phyloP scores from a whole-genome alignment of 768 basidiomycete genomes.

The Pluteus cervinus region DNA sequence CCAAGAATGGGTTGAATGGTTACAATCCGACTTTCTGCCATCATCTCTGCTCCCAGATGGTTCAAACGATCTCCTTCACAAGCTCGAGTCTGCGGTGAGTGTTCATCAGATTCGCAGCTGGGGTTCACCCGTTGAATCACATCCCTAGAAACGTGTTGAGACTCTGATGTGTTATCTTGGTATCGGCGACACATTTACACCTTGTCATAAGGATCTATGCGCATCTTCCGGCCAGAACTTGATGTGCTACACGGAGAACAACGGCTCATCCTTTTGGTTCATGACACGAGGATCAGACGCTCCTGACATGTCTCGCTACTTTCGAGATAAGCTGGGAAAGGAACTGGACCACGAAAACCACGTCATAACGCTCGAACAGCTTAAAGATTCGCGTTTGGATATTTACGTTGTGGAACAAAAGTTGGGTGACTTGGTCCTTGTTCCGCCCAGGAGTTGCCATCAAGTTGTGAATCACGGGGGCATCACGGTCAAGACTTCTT shows the following conservation, averaged over 20 bases:
- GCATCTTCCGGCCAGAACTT: constrained; percentile 82
- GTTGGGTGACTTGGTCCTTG: constrained; percentile 72
- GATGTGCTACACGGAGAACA: constrained; percentile 75
- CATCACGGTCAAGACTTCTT: constrained; percentile 77
- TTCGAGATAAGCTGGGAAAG: constrained; percentile 43
- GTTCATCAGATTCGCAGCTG: constrained; percentile 27
- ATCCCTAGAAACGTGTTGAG: constrained; percentile 50
- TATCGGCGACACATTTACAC: constrained; percentile 76
- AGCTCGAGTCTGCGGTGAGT: constrained; percentile 36
- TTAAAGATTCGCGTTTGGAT: constrained; percentile 58
- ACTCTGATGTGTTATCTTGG: constrained; percentile 86
- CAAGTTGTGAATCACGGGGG: constrained; percentile 81
- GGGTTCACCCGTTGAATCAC: neutral
- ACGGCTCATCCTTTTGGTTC: constrained; percentile 79
- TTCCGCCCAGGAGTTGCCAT: constrained; percentile 77
- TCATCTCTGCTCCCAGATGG: constrained; percentile 43
- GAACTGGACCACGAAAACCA: constrained; percentile 75
- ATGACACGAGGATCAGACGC: constrained; percentile 67
- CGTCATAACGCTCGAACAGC: constrained; percentile 54
- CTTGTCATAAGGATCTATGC: constrained; percentile 81
- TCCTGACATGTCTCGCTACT: constrained; percentile 49
- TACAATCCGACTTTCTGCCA: constrained; percentile 48
- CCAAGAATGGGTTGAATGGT: constrained; percentile 55
- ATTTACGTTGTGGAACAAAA: constrained; percentile 71
- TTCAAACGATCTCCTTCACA: constrained; percentile 49